A percentile compares a stretch with the other conserved stretches of the same genome.
phyloP scores from a whole-genome alignment of 768 basidiomycete genomes.

The Pisolithus marmoratus region DNA sequence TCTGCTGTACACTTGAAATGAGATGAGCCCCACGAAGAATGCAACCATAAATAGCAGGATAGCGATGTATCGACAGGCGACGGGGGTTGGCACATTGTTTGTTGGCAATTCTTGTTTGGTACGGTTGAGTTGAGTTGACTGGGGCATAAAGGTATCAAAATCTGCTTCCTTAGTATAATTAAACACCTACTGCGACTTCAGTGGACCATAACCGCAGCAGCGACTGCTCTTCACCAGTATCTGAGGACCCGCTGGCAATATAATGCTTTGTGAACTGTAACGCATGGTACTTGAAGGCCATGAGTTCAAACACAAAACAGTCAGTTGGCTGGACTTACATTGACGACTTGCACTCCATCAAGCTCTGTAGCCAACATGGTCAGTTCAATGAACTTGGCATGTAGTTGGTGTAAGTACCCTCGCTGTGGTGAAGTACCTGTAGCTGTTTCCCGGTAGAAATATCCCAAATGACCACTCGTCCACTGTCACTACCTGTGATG shows the following conservation, averaged over 20 bases:
- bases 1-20: too few relatives aligned
- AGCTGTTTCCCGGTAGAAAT: not conserved
- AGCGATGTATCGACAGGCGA: too few relatives aligned
- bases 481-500: constrained; percentile 2
- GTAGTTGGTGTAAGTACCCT: not conserved
- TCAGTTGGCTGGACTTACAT: not conserved
- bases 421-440: not conserved
- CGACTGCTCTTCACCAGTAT: not conserved
- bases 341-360: not conserved
- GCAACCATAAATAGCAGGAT: too few relatives aligned
- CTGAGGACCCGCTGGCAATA: not conserved
- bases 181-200: not conserved
- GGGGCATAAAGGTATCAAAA: too few relatives aligned
- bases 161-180: too few relatives aligned
- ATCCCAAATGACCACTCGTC: constrained; percentile 1
- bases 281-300: not conserved
- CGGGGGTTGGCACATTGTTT: too few relatives aligned
- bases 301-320: not conserved
- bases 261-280: not conserved
- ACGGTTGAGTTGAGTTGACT: too few relatives aligned
- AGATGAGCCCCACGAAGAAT: too few relatives aligned
- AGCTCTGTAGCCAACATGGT: not conserved
- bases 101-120: too few relatives aligned
- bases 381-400: not conserved
- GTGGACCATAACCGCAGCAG: not conserved